phyloP scores from a whole-genome alignment of 2,329 filamentous ascomycete species.

The Sclerotinia minor region DNA sequence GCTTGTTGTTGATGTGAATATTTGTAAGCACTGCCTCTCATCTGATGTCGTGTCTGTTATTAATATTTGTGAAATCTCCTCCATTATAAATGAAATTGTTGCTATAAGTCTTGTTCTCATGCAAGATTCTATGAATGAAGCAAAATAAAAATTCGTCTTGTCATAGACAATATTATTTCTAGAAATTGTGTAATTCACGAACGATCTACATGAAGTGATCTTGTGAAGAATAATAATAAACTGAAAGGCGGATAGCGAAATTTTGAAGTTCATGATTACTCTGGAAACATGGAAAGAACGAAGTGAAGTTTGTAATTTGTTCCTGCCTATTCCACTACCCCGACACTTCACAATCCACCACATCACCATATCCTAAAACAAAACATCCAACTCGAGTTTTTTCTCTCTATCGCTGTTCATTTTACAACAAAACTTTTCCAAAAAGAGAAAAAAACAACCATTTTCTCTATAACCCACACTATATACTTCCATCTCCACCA shows the following conservation, averaged over 20 bases:
- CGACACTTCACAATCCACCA: no score
- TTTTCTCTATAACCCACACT: no score
- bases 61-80: neutral
- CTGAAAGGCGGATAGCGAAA: neutral
- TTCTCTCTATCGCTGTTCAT: neutral
- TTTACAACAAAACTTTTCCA: neutral
- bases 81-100: neutral
- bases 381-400: neutral
- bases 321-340: neutral
- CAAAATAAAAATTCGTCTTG: neutral
- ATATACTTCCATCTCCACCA: no score
- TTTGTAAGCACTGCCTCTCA: neutral
- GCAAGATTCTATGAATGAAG: neutral
- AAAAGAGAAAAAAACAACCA: no score
- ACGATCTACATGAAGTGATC: accelerated
- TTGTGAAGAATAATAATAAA: neutral
- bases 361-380: neutral
- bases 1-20: constrained; percentile 4
- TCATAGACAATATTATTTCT: neutral
- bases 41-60: neutral
- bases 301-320: neutral
- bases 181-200: neutral
- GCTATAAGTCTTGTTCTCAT: neutral
- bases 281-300: neutral
- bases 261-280: neutral